phyloP scores from a whole-genome alignment of 139 green algal genomes.

The Picochlorum sp. region DNA sequence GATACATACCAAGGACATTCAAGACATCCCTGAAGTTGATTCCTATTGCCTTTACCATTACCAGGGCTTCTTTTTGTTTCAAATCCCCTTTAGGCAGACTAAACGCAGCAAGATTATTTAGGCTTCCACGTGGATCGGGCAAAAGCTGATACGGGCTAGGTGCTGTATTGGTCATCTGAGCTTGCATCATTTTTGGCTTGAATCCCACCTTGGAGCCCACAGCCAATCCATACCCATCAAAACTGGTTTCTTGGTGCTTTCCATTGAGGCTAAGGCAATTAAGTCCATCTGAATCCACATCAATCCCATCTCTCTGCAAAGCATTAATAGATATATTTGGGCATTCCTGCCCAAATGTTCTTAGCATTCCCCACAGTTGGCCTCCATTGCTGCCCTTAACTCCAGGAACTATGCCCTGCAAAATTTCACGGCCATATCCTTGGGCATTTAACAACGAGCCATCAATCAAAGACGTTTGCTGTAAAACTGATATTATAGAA shows the following conservation, averaged over 20 bases:
- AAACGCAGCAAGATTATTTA: conserved; percentile 34
- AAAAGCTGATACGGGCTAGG: conserved; percentile 10
- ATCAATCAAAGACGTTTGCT: no score
- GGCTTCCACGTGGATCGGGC: conserved; percentile 30
- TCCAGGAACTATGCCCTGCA: no score
- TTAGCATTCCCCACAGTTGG: conserved; percentile 11
- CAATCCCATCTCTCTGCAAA: not conserved
- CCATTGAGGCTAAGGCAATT: not conserved
- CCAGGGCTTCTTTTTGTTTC: not conserved
- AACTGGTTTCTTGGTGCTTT: not conserved
- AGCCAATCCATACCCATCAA: conserved; percentile 13
- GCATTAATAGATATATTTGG: not conserved
- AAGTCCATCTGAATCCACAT: not conserved
- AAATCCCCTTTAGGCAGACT: not conserved
- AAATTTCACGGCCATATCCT: no score
- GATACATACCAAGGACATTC: conserved; percentile 47
- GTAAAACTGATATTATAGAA: no score
- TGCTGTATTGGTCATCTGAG: not conserved
- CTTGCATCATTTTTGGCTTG: not conserved
- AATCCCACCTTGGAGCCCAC: not conserved
- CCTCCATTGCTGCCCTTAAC: not conserved
- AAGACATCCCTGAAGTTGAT: conserved; percentile 45
- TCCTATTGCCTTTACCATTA: conserved; percentile 30
- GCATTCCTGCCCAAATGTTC: conserved; percentile 7
- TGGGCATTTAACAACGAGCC: no score